Percentiles rank a stretch among this genome's conserved stretches.
These are phyloP conservation scores for Truncatella angustata DNA, from an alignment of 2,329 filamentous ascomycete genomes.

Conservation along the genomic window DNA sequence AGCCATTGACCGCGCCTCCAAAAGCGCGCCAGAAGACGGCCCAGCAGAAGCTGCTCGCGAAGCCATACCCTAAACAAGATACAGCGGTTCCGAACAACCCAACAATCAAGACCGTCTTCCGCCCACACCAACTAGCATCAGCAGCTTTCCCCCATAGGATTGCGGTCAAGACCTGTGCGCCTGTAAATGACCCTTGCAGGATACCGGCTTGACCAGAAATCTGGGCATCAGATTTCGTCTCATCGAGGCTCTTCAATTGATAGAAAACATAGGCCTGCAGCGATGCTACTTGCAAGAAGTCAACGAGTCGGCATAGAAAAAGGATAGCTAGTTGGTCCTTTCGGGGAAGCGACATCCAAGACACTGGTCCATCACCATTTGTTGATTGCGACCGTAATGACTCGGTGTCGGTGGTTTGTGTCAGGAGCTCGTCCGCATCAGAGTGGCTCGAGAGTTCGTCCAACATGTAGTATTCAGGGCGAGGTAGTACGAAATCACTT, in stretches of 20 bases:
- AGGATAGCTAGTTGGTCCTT: slow-evolving; percentile 70
- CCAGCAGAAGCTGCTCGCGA: slow-evolving; percentile 61
- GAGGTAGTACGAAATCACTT: background rate
- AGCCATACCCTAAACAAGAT: slow-evolving; percentile 70
- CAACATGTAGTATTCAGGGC: slow-evolving; percentile 9
- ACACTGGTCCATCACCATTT: slow-evolving; percentile 40
- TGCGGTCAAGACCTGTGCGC: slow-evolving; percentile 70
- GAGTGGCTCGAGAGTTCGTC: slow-evolving; percentile 39
- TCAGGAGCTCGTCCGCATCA: slow-evolving; percentile 39
- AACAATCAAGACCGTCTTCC: slow-evolving; percentile 69
- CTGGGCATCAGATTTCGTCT: slow-evolving; percentile 47
- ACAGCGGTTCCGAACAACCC: slow-evolving; percentile 66
- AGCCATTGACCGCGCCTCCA: slow-evolving; percentile 56
- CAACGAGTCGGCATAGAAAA: slow-evolving; percentile 67
- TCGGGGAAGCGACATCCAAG: slow-evolving; percentile 68
- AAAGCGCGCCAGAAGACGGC: slow-evolving; percentile 65
- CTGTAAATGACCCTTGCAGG: slow-evolving; percentile 69
- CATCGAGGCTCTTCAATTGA: slow-evolving; percentile 66
- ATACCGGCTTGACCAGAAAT: slow-evolving; percentile 70
- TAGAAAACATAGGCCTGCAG: slow-evolving; percentile 73
- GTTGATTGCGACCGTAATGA: slow-evolving; percentile 15
- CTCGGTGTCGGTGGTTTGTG: slow-evolving; percentile 38
- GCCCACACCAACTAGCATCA: slow-evolving; percentile 57
- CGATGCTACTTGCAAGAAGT: slow-evolving; percentile 70
- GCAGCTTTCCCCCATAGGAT: slow-evolving; percentile 70